phyloP scores from a whole-genome alignment of 495 filamentous ascomycete genomes.

The Pseudoneurospora amorphoporcata region DNA sequence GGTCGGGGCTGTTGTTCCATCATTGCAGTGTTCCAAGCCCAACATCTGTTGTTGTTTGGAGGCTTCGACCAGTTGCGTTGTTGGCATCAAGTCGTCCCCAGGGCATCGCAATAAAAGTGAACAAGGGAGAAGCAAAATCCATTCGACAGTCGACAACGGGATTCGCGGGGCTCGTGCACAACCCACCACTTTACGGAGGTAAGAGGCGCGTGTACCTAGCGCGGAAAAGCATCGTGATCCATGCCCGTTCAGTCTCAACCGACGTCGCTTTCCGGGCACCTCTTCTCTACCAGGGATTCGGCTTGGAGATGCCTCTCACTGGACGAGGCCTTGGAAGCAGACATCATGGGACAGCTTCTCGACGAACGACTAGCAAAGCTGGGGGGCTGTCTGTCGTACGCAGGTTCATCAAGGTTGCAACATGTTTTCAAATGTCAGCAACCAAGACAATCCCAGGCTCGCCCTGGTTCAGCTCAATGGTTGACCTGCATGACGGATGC shows the following conservation, averaged over 20 bases:
- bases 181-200: neutral
- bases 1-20: conserved; percentile 9
- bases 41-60: neutral
- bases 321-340: neutral
- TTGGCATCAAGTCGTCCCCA: neutral
- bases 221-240: neutral
- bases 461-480: conserved; percentile 1
- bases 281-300: neutral
- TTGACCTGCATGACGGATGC: conserved; percentile 11
- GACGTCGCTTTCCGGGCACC: neutral
- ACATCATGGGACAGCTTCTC: neutral
- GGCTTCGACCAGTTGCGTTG: neutral
- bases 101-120: neutral
- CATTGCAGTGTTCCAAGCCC: conserved; percentile 12
- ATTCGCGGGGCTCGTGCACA: neutral
- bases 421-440: conserved; percentile 5
- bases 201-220: neutral
- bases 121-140: neutral
- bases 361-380: neutral
- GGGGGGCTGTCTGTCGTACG: neutral
- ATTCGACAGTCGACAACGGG: neutral
- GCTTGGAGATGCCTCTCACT: neutral
- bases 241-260: neutral
- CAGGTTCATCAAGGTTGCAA: neutral
- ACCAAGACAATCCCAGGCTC: conserved; percentile 1